Conservation (phyloP, 148 eudicot genomes). For the Chenopodium suecicum region DNA sequence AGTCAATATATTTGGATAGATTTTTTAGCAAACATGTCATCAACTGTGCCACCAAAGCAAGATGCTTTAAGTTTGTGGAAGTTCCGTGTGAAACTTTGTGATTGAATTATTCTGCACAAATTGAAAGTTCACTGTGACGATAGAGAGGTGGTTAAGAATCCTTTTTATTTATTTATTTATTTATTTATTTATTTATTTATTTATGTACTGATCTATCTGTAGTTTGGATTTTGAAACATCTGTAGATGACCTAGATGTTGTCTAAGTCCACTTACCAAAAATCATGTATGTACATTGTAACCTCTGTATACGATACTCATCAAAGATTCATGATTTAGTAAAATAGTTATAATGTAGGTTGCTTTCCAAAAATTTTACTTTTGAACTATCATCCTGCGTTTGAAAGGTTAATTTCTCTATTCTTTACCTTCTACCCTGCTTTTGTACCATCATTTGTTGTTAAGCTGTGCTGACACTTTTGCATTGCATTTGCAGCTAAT, state of each 20-base stretch:
- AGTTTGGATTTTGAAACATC: no score
- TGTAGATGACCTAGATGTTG: not conserved
- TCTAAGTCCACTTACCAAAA: not conserved
- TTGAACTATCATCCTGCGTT: not conserved
- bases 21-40: not conserved
- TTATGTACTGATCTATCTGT: no score
- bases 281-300: not conserved
- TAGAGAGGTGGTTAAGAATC: no score
- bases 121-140: not conserved
- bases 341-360: not conserved
- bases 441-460: no score
- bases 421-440: not conserved
- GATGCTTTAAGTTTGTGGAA: not conserved
- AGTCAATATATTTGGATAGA: not conserved
- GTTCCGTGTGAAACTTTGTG: not conserved
- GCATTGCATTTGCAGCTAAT: conserved; percentile 64
- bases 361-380: not conserved
- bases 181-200: no score
- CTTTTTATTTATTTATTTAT: no score
- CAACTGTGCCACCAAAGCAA: not conserved
- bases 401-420: not conserved
- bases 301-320: not conserved
- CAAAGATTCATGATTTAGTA: not conserved
- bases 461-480: conserved; percentile 14
- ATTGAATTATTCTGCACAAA: not conserved